Base-by-base conservation (phyloP, 805 yeast species). In the Schwanniomyces pseudopolymorphus region DNA sequence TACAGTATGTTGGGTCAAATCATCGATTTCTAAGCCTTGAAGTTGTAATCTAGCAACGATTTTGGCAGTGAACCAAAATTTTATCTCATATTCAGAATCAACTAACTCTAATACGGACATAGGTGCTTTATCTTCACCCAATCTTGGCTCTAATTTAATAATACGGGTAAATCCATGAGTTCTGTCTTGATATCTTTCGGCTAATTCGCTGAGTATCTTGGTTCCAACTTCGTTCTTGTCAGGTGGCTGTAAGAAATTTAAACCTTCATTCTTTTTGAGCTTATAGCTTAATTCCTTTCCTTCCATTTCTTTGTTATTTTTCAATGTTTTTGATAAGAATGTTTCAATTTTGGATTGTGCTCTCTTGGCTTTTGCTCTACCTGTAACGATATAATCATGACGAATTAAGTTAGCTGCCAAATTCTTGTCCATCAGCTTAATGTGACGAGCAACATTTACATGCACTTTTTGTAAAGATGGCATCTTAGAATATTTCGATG, bases 81-180 rank as follows among this genome's bases (percentile, higher is more conserved):
- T 80, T 75, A 87, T 77, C 61, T 89, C 96, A 48, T 57, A 67
- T 3, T 62, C 70, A 1, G 74, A 61, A 56, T 87, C 96, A 1
- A 92, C 95, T 40, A 94, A 73, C 66, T 94, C 99, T 44, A 94
- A 60, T 7, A 91, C 83, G 0, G 94, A 84, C 75, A 88, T 94
- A 26, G 91, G 91, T 0, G 97, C 96, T 50, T 83, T 86, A 63
- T 94, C 99, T 50, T 71, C 75, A 46, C 94, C 91, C 40, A 85
- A 66, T 54, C 98, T 77, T 14, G 91, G 89, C 65, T 94, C 98
- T 50, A 94, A 72, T 55, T 80, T 84, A 51, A 90, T 69, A 44
- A 92, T 80, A 55, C 98, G 80, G 2, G 97, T 89, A 70, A 85
- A 92, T 1, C 97, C 97, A 50, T 89, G 87, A 0, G 66, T 60